Evolutionary conservation across 2,329 filamentous ascomycete species (phyloP).

Genomic region (Fusarium nelsonii): DNA sequence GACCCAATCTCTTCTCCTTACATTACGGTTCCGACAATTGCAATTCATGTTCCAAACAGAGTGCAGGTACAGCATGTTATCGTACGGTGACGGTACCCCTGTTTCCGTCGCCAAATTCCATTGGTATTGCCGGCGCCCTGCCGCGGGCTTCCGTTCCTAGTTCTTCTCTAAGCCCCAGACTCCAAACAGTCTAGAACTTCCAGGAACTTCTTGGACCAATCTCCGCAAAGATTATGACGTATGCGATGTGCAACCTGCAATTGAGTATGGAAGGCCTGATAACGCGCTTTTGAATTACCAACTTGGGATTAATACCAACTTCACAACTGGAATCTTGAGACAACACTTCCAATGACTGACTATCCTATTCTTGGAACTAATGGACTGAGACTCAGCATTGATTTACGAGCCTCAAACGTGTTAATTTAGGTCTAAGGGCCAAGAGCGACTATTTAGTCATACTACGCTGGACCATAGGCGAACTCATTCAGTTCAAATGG

Average conservation of each 20-base stretch:
- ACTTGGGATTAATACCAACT: not conserved
- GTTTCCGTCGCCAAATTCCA: constrained; percentile 34
- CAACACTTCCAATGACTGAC: not conserved
- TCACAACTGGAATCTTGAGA: not conserved
- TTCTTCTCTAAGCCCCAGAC: constrained; percentile 22
- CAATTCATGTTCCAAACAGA: constrained; percentile 18
- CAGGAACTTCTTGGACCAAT: constrained; percentile 39
- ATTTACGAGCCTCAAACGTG: not conserved
- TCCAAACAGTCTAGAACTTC: constrained; percentile 40
- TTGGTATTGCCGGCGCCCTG: constrained; percentile 34
- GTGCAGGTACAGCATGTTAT: not conserved
- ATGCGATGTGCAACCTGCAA: constrained; percentile 10
- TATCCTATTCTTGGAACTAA: not conserved
- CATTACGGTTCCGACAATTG: constrained; percentile 23
- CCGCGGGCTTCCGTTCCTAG: constrained; percentile 22
- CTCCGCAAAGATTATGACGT: constrained; percentile 28
- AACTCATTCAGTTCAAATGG: not conserved
- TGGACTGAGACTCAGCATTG: not conserved
- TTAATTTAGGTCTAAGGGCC: not conserved
- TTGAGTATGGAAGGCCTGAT: constrained; percentile 7
- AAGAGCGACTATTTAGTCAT: constrained; percentile 7
- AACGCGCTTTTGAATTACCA: not conserved
- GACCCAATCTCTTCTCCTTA: constrained; percentile 22
- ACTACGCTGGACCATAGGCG: not conserved
- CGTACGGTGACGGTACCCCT: constrained; percentile 2